Evolutionary conservation across 805 yeast species (phyloP).

Genomic region (Lipomyces spencermartinsiae): DNA sequence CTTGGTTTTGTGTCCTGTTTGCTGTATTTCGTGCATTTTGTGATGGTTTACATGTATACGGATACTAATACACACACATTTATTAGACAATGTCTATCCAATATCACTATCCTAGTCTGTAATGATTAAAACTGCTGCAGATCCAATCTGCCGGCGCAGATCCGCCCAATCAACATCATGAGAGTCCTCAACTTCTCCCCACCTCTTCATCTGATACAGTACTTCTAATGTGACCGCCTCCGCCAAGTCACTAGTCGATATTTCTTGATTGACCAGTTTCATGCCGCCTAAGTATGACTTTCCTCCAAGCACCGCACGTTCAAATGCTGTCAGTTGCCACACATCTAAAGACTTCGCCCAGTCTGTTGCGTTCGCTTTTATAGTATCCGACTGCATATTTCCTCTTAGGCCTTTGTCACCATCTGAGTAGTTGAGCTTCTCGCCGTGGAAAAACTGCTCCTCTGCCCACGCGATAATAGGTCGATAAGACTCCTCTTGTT

Average conservation of each 20-base stretch:
- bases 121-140: slow-evolving; percentile 68
- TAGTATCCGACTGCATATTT: slow-evolving; percentile 67
- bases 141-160: slow-evolving; percentile 77
- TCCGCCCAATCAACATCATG: slow-evolving; percentile 97
- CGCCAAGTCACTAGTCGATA: slow-evolving; percentile 66
- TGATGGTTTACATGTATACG: slow-evolving; percentile 6
- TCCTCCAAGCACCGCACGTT: slow-evolving; percentile 82
- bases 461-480: slow-evolving; percentile 78
- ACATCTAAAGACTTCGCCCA: slow-evolving; percentile 69
- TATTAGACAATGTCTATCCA: slow-evolving; percentile 6
- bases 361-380: slow-evolving; percentile 63
- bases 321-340: slow-evolving; percentile 88
- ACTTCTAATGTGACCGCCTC: slow-evolving; percentile 81
- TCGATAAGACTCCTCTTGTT: slow-evolving; percentile 77
- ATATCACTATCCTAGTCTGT: neutral
- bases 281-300: slow-evolving; percentile 88
- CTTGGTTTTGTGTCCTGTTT: neutral
- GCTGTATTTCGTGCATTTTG: neutral
- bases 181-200: slow-evolving; percentile 99
- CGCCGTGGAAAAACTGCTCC: slow-evolving; percentile 56
- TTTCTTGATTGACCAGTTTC: slow-evolving; percentile 55
- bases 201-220: slow-evolving; percentile 79
- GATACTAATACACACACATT: slow-evolving; percentile 3
- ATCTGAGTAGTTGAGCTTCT: slow-evolving; percentile 68
- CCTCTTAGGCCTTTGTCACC: slow-evolving; percentile 85